Percentiles rank a stretch among this genome's conserved stretches.
Conservation (phyloP, 768 basidiomycete genomes). For the Tremella yokohamensis region DNA sequence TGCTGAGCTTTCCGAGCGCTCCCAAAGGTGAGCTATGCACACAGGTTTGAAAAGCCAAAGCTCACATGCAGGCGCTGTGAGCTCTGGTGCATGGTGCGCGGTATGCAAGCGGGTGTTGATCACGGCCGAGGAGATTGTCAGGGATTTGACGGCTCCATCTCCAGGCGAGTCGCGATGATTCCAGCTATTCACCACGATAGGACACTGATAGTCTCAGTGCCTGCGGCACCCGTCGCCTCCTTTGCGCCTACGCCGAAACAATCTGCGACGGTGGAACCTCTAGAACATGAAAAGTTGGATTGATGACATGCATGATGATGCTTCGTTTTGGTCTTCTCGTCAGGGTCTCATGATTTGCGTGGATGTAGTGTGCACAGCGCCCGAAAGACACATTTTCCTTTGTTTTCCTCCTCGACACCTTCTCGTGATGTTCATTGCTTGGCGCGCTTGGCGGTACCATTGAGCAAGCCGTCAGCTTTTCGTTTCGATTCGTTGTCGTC, state of each 20-base stretch:
- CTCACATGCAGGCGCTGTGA: slow-evolving; percentile 68
- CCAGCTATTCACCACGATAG: background rate
- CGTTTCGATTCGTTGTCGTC: slow-evolving; percentile 1
- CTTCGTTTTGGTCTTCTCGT: background rate
- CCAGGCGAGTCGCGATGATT: slow-evolving; percentile 6
- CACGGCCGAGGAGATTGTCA: slow-evolving; percentile 69
- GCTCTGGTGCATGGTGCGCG: slow-evolving; percentile 93
- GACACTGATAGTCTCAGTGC: background rate
- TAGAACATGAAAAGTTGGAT: slow-evolving; percentile 42
- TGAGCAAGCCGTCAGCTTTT: background rate
- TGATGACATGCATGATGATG: slow-evolving; percentile 12
- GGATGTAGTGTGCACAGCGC: background rate
- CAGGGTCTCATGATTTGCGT: background rate
- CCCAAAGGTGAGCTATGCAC: slow-evolving; percentile 64
- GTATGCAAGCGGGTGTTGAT: slow-evolving; percentile 81
- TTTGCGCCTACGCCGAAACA: background rate
- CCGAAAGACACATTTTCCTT: too few relatives aligned
- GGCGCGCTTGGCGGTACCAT: background rate
- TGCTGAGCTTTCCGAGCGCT: slow-evolving; percentile 83
- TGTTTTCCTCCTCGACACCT: too few relatives aligned
- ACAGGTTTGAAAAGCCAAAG: background rate
- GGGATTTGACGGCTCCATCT: slow-evolving; percentile 55
- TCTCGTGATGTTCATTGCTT: background rate
- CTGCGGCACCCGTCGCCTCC: background rate
- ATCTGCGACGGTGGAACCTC: slow-evolving; percentile 22